Conservation (phyloP, 2,329 filamentous ascomycete species). For the Calonectria pauciramosa region DNA sequence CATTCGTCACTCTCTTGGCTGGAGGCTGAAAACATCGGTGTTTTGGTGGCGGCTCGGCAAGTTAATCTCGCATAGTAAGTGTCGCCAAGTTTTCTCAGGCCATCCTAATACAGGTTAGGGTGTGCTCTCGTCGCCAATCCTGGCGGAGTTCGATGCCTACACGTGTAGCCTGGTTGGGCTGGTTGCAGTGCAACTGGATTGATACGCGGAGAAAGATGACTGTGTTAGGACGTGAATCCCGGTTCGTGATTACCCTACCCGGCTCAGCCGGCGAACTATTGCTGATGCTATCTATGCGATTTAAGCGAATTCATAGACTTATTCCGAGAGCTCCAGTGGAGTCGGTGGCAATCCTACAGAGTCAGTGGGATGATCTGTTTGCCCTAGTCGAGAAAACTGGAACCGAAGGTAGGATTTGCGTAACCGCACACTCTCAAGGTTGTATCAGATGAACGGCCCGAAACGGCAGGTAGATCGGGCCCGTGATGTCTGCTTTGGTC, state of each 20-base stretch:
- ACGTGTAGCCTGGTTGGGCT: background rate
- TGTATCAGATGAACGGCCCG: background rate
- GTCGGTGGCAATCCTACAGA: background rate
- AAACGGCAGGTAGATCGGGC: background rate
- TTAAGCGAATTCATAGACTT: conserved; percentile 1
- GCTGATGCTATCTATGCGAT: background rate
- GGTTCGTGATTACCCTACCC: background rate
- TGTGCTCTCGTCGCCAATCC: background rate
- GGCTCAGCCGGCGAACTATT: background rate
- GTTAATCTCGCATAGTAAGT: background rate
- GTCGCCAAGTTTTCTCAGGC: background rate
- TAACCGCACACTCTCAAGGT: background rate
- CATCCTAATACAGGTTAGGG: background rate
- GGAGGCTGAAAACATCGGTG: background rate
- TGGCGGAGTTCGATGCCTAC: background rate
- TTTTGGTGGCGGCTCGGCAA: background rate
- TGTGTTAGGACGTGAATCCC: background rate
- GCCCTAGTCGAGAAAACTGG: conserved; percentile 3
- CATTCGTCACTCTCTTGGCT: background rate
- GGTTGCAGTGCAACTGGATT: background rate
- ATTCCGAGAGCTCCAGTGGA: background rate
- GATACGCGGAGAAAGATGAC: background rate
- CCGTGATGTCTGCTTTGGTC: background rate
- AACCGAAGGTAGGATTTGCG: background rate
- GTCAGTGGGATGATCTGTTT: background rate